Evolutionary conservation across 1,284 basidiomycete genomes (phyloP), one percentile per base, ranked within the genome.

Genomic region (Paramarasmius palmivorus): DNA sequence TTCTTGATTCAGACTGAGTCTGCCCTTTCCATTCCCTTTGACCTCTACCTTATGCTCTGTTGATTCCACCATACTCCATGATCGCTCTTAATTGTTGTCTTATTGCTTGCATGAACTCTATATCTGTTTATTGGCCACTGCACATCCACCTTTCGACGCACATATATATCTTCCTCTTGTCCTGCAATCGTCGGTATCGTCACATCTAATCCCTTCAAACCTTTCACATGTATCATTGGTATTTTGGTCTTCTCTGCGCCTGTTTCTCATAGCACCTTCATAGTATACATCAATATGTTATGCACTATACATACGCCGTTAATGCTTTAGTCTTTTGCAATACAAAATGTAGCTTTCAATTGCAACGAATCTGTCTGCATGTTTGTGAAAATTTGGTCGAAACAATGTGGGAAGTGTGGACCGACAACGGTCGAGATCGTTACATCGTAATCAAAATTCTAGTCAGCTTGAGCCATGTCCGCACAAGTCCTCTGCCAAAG

Each of bases 401-500:
- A 32, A 32, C 7, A 32, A 32, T 32, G n/a, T n/a, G 29, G 12
- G 29, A 32, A 32, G 29, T 12, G 29, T n/a, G n/a, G n/a, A n/a
- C n/a, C n/a, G n/a, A n/a, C n/a, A n/a, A n/a, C n/a, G n/a, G n/a
- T n/a, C n/a, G n/a, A n/a, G 36, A 37, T 37, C 36, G 14, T 37
- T 14, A 14, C 36, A 37, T 37, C 36, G 36, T 14, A 37, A 17
- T 14, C 36, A 37, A 37, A 37, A 37, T 37, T 17, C 17, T 17
- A 22, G 22, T 19, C 17, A 17, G 14, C 25, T 9, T 32, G 38
- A 22, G 36, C 29, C 23, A 73, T 60, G 60, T 60, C 72, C 32
- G 53, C 64, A 17, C 56, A 68, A 26, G 63, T 79, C n/a, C 63
- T 67, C 50, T 92, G 89, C 67, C 88, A 92, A 68, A 90, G 85